These are phyloP conservation scores for Amniculicola lignicola DNA, from an alignment of 495 filamentous ascomycete species.

Conservation along the genomic window DNA sequence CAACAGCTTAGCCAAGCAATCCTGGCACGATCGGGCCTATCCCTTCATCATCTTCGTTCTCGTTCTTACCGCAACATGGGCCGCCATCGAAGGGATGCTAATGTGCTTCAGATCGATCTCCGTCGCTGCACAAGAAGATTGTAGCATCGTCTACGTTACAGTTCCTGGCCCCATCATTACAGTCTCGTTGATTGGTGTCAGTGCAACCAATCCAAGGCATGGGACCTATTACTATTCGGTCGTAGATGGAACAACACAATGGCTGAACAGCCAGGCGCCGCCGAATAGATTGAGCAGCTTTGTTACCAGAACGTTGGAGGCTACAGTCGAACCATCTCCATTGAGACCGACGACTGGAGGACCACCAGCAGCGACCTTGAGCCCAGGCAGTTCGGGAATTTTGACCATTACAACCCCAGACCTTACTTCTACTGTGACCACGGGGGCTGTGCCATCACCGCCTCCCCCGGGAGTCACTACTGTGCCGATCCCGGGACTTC, in stretches of 20 bases:
- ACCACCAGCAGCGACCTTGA: neutral
- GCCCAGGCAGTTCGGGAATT: too few species aligned
- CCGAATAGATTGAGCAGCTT: conserved; percentile 3
- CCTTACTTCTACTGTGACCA: too few species aligned
- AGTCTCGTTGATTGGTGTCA: conserved; percentile 20
- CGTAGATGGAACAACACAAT: conserved; percentile 24
- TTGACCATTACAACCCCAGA: too few species aligned
- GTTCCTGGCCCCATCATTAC: conserved; percentile 28
- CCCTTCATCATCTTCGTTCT: neutral
- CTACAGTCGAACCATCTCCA: neutral
- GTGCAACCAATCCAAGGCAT: conserved; percentile 9
- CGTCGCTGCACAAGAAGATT: conserved; percentile 26
- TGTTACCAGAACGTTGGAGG: neutral
- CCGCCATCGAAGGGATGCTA: too few species aligned
- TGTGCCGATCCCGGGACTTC: too few species aligned
- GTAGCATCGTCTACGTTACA: conserved; percentile 31
- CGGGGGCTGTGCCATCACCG: too few species aligned
- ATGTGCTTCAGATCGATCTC: too few species aligned
- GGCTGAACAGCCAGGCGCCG: conserved; percentile 23
- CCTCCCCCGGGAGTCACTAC: too few species aligned
- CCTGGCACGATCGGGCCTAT: neutral
- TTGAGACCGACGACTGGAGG: neutral
- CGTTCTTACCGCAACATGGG: neutral
- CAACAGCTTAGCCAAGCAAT: neutral
- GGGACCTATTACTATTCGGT: conserved; percentile 32